phyloP scores from a whole-genome alignment of 176 grass and related monocot species.

The Oryza brachyantha region DNA sequence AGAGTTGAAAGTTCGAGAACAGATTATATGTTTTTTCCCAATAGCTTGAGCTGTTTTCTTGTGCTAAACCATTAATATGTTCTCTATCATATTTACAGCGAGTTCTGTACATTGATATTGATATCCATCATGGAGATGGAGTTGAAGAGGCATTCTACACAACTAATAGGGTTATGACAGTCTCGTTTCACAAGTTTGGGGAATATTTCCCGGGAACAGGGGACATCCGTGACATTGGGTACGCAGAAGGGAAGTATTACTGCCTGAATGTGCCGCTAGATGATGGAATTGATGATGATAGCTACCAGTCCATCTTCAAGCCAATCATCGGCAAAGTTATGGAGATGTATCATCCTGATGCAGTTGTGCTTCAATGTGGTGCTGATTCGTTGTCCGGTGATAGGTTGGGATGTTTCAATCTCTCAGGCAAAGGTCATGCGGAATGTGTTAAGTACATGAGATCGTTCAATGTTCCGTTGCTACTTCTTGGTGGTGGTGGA shows the following conservation, averaged over 20 bases:
- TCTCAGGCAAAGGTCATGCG: conserved; percentile 81
- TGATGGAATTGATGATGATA: conserved; percentile 89
- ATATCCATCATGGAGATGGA: conserved; percentile 92
- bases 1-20: background rate
- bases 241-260: conserved; percentile 85
- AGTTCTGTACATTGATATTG: conserved; percentile 85
- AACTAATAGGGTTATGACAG: conserved; percentile 89
- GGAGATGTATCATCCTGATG: conserved; percentile 77
- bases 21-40: background rate
- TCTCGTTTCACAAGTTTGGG: conserved; percentile 93
- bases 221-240: conserved; percentile 69
- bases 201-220: conserved; percentile 91
- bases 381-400: conserved; percentile 90
- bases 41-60: conserved; percentile 1
- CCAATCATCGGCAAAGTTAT: conserved; percentile 85
- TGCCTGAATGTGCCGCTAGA: conserved; percentile 80
- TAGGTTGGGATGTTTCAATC: conserved; percentile 87
- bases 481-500: conserved; percentile 88
- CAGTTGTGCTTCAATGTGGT: conserved; percentile 89
- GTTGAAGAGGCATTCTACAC: conserved; percentile 96
- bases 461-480: conserved; percentile 87
- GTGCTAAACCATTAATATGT: conserved; percentile 13
- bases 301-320: conserved; percentile 90
- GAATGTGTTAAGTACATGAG: conserved; percentile 94
- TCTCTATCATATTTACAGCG: conserved; percentile 44